These are phyloP conservation scores for Cytospora mali DNA, from an alignment of 2,329 filamentous ascomycete species.

Conservation along the genomic window DNA sequence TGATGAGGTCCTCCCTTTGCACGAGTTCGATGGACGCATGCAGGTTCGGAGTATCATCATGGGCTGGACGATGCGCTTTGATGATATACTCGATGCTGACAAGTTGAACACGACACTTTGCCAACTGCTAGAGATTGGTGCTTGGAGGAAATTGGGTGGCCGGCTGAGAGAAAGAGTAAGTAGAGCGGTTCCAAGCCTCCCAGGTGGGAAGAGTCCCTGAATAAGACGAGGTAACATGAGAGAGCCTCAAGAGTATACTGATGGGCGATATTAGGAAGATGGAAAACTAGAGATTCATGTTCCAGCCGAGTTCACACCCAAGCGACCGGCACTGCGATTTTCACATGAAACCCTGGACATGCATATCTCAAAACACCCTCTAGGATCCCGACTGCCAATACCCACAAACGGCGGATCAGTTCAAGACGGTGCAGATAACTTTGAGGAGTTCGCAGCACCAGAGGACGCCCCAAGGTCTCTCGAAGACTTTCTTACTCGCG, in stretches of 20 bases:
- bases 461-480: constrained; percentile 36
- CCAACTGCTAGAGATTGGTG: constrained; percentile 44
- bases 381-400: constrained; percentile 42
- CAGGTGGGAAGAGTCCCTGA: neutral
- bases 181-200: neutral
- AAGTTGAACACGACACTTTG: constrained; percentile 42
- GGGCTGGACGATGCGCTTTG: constrained; percentile 44
- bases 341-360: constrained; percentile 41
- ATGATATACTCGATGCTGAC: constrained; percentile 49
- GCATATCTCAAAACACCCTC: constrained; percentile 45
- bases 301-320: constrained; percentile 35
- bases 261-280: constrained; percentile 22
- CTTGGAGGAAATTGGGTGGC: constrained; percentile 51
- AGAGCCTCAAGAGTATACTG: neutral
- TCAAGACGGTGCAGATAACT: constrained; percentile 33
- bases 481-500: constrained; percentile 44
- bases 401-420: constrained; percentile 36
- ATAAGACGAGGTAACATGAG: neutral
- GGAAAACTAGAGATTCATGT: constrained; percentile 40
- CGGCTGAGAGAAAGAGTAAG: constrained; percentile 38
- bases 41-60: constrained; percentile 34
- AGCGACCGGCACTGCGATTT: constrained; percentile 45
- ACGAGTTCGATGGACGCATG: constrained; percentile 38
- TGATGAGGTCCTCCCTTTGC: constrained; percentile 38
- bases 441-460: constrained; percentile 34